Evolutionary conservation across 306 rosid species (phyloP), one percentile per base, ranked within the genome.

Genomic region (Ormosia emarginata): DNA sequence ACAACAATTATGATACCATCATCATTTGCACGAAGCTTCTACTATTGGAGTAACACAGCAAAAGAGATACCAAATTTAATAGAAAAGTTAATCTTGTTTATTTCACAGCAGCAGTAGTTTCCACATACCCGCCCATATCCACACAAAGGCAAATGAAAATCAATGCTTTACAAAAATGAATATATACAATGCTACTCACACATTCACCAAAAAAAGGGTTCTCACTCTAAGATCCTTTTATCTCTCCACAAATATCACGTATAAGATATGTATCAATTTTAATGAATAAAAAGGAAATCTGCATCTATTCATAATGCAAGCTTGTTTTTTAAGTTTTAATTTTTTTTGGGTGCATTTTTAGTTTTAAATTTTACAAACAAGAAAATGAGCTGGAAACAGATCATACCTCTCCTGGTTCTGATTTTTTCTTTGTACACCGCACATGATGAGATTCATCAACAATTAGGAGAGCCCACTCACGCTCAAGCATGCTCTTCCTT

Each of bases 381-480:
- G 55, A 49, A 58, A 85, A 80, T 61, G 49, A 18, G 72, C 58
- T 67, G 72, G 71, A 49, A 65, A 75, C 37, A 71, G 14, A 30
- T 43, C 70, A 71, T 84, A 93, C 98, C 97, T 95, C 99, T 77
- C 88, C 94, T 49, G 97, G 88, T 87, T 95, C 99, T 72, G 90
- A 77, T 61, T 83, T 12, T 83, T 93, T 95, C 86, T 92, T 93
- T 11, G 98, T 79, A 79, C 98, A 90, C 43, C 99, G 91, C 44
- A 95, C 87, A 49, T 93, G 97, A 88, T 95, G 99, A 79, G 98
- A 95, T 83, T 95, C 99, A 84, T 95, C 99, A 79, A 92, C 91
- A 87, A 95, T 89, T 69, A 93, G 14, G 73, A 92, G 87, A 87
- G 92, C 92, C 99, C 99, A 95, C 58, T 95, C 90, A 50, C 56